Conservation (phyloP, 345 rosid genomes). For the Eutrema japonicum region DNA sequence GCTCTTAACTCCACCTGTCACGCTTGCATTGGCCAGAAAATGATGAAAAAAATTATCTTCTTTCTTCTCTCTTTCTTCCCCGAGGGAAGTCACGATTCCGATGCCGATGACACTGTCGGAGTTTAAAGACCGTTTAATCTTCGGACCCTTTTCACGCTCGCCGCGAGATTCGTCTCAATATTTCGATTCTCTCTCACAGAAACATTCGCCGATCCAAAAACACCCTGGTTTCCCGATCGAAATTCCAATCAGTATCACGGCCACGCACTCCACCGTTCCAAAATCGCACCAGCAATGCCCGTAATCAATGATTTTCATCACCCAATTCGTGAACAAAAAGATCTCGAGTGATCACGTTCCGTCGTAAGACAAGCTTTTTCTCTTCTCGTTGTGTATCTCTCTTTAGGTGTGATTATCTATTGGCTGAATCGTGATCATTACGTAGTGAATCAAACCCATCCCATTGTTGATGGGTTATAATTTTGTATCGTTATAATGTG, state of each 20-base stretch:
- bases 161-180: conserved; percentile 51
- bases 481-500: conserved; percentile 97
- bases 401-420: conserved; percentile 75
- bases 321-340: conserved; percentile 50
- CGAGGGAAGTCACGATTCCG: conserved; percentile 56
- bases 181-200: conserved; percentile 59
- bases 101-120: conserved; percentile 70
- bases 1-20: too few species aligned
- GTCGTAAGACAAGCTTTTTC: conserved; percentile 67
- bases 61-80: too few species aligned
- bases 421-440: conserved; percentile 68
- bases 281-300: conserved; percentile 93
- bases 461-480: conserved; percentile 85
- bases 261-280: conserved; percentile 72
- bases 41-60: too few species aligned
- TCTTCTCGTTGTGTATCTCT: conserved; percentile 65
- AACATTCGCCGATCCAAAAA: conserved; percentile 41
- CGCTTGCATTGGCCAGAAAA: too few species aligned
- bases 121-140: conserved; percentile 83
- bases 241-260: conserved; percentile 1
- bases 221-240: conserved; percentile 8
- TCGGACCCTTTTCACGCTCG: conserved; percentile 64
- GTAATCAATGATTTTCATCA: conserved; percentile 59
- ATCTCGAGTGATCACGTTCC: conserved; percentile 54
- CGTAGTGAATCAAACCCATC: conserved; percentile 71